Base-by-base conservation (phyloP, 306 rosid genomes). In the Abrus precatorius region DNA sequence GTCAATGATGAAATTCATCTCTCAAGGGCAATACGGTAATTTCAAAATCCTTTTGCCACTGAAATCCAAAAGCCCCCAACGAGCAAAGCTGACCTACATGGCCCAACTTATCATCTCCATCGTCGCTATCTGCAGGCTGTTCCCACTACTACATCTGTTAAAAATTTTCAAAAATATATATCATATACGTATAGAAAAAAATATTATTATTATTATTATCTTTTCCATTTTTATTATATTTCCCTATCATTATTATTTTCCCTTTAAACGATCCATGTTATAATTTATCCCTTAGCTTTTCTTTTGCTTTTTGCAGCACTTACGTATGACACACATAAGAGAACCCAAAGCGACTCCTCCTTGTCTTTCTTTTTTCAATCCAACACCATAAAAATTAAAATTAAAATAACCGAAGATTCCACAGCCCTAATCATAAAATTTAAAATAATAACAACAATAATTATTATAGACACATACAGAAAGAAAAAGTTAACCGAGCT, bases 111-210 rank as follows among this genome's bases (percentile, higher is more conserved):
- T 85, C 84, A 85, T 91, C 92, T 74, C 86, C 90, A 83, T 88
- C 87, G 85, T 89, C 91, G 87, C 92, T 79, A 76, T 89, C 90
- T 45, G 87, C 89, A 82, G 87, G 87, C 91, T 88, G 94, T 87
- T 91, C 86, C 92, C 94, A 84, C 89, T 89, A 65, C 79, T 89
- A 44, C 74, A 54, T 63, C 67, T 52, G 12, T 84, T 73, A 27
- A 65, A 14, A 48, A 0, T 7, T 70, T 55, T 41, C 72, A 75
- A 33, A 69, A 69, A 52, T 75, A 70, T 45, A 11, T 54, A 80
- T 61, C 9, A 29, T 41, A 55, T 56, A 70, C 7, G 13, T 12
- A 84, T 50, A 30, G 4, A 52, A 68, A 45, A 44, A 29, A 32
- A 66, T 11, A 65, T 12, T 43, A 52, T 41, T 7, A 29, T 1